Percentiles rank a stretch among this genome's conserved stretches.
Evolutionary conservation across 129 eudicot genomes (phyloP).

Genomic region (Ambrosia trifida): DNA sequence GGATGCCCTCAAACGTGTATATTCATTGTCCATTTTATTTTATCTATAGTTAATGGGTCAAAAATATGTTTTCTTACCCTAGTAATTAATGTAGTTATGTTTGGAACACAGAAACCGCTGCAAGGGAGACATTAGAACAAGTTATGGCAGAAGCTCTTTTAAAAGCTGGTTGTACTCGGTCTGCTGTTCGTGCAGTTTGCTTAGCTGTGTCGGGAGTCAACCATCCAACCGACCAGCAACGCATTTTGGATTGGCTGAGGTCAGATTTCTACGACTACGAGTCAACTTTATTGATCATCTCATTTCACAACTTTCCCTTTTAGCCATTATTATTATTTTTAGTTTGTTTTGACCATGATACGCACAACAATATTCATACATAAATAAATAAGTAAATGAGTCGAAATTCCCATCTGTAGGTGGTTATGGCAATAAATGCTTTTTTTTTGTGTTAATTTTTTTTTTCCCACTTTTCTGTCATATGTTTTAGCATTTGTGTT

Average conservation of each 20-base stretch:
- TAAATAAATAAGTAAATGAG: too few relatives aligned
- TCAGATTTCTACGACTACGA: conserved; percentile 26
- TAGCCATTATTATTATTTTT: too few relatives aligned
- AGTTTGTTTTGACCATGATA: too few relatives aligned
- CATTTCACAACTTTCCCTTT: too few relatives aligned
- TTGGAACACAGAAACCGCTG: conserved; percentile 66
- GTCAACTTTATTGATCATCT: not conserved
- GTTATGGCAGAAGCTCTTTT: conserved; percentile 88
- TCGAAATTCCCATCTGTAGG: too few relatives aligned
- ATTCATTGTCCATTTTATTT: too few relatives aligned
- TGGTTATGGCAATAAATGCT: too few relatives aligned
- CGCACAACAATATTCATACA: too few relatives aligned
- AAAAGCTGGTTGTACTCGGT: conserved; percentile 62
- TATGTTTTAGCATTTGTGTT: not conserved
- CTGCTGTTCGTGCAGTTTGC: conserved; percentile 87
- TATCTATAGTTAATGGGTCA: too few relatives aligned
- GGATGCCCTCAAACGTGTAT: too few relatives aligned
- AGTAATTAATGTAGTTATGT: not conserved
- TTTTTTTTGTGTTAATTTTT: too few relatives aligned
- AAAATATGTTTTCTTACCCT: too few relatives aligned
- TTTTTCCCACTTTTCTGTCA: not conserved
- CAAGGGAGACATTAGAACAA: conserved; percentile 79
- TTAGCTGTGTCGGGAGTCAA: conserved; percentile 91
- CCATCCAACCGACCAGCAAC: conserved; percentile 86
- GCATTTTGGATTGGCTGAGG: conserved; percentile 82